These are phyloP conservation scores for Datisca glomerata DNA, from an alignment of 306 rosid species.

Conservation along the genomic window DNA sequence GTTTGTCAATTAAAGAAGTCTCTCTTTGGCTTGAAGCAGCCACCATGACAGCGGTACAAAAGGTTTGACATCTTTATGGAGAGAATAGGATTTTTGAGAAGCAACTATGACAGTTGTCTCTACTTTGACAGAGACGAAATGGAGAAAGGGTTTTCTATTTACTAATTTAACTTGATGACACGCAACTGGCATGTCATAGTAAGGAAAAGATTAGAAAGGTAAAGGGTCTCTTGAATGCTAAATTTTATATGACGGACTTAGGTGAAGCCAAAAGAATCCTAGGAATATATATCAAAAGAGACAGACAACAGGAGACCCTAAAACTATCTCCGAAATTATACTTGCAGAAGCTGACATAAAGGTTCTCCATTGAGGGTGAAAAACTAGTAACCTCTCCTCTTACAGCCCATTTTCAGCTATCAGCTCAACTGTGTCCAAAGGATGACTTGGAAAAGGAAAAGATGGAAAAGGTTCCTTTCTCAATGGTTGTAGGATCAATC, in stretches of 20 bases:
- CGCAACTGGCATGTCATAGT: not conserved
- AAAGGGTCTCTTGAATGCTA: not conserved
- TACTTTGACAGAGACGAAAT: not conserved
- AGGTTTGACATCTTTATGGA: no score
- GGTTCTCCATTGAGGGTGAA: no score
- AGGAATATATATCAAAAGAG: not conserved
- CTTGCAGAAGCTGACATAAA: no score
- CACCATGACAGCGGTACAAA: not conserved
- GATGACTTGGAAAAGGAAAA: no score
- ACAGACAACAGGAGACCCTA: not conserved
- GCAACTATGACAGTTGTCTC: no score
- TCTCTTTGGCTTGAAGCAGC: not conserved
- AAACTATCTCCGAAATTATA: no score
- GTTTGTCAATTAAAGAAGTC: not conserved
- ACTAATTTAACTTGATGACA: not conserved
- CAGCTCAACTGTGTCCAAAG: no score
- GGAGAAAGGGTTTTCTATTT: not conserved
- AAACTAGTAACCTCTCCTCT: no score
- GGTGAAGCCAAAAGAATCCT: not conserved
- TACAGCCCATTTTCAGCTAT: no score
- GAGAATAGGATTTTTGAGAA: not conserved
- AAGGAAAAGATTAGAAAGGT: not conserved
- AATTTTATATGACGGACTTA: not conserved
- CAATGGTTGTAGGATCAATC: no score
- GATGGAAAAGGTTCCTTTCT: no score